Conservation (phyloP, 2,329 filamentous ascomycete species). For the Penicillium verrucosum region DNA sequence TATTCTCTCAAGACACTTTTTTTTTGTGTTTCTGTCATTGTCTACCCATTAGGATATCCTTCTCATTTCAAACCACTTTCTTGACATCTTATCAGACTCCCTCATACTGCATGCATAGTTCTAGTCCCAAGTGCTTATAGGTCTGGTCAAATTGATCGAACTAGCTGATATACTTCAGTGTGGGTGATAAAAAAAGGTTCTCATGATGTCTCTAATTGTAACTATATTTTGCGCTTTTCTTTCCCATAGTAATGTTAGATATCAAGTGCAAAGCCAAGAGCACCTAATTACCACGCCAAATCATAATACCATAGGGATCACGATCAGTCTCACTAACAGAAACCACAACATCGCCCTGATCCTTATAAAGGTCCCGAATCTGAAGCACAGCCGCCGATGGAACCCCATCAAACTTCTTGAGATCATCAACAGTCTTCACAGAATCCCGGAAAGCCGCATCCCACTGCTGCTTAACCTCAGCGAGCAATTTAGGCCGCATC, state of each 20-base stretch:
- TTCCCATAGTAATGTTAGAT: neutral
- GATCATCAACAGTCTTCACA: constrained; percentile 38
- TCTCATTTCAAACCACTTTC: constrained; percentile 21
- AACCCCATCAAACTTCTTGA: constrained; percentile 21
- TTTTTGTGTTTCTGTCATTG: constrained; percentile 17
- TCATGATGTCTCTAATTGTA: neutral
- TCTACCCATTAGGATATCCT: constrained; percentile 27
- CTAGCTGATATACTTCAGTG: neutral
- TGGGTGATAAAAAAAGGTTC: neutral
- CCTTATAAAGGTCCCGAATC: constrained; percentile 47
- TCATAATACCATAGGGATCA: constrained; percentile 81
- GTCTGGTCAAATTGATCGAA: neutral
- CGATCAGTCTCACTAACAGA: constrained; percentile 74
- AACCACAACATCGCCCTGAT: constrained; percentile 57
- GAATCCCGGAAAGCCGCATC: constrained; percentile 35
- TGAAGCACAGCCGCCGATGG: constrained; percentile 32
- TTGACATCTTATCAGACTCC: constrained; percentile 10
- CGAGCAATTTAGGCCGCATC: constrained; percentile 64
- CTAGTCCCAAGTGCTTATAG: neutral
- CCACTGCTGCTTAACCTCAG: constrained; percentile 58
- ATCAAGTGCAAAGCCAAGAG: neutral
- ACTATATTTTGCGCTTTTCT: neutral
- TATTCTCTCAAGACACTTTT: constrained; percentile 7
- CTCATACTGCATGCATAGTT: neutral
- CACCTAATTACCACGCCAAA: constrained; percentile 22